These are phyloP conservation scores for Alternaria consortialis DNA, from an alignment of 2,329 filamentous ascomycete genomes.

Conservation along the genomic window DNA sequence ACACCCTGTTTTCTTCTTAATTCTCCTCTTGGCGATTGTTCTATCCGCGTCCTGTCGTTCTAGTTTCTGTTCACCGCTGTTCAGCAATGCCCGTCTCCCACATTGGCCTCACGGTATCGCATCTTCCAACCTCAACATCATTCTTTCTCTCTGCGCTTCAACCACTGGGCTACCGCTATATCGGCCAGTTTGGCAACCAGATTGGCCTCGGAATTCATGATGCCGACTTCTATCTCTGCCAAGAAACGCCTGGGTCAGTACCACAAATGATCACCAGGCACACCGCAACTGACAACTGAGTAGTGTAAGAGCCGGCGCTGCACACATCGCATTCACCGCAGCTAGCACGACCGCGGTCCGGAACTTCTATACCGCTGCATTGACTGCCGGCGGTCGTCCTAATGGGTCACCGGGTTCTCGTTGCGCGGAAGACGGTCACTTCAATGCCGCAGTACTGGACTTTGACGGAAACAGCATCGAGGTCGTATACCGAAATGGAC, in stretches of 20 bases:
- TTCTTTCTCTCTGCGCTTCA: constrained; percentile 85
- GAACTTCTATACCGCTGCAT: constrained; percentile 74
- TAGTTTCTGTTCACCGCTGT: constrained; percentile 23
- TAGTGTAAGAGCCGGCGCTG: constrained; percentile 61
- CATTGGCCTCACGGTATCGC: constrained; percentile 73
- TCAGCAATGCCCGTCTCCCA: constrained; percentile 67
- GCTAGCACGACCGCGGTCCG: constrained; percentile 71
- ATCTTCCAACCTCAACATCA: constrained; percentile 80
- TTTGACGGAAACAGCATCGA: constrained; percentile 87
- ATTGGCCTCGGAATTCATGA: constrained; percentile 68
- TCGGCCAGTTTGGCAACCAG: constrained; percentile 68
- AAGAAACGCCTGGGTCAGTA: constrained; percentile 66
- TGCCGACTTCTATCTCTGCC: constrained; percentile 71
- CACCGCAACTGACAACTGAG: constrained; percentile 31
- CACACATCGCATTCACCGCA: constrained; percentile 74
- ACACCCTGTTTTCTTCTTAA: constrained; percentile 15
- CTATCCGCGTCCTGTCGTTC: constrained; percentile 25
- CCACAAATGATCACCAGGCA: constrained; percentile 23
- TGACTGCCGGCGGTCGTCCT: constrained; percentile 70
- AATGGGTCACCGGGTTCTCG: constrained; percentile 65
- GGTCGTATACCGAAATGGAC: constrained; percentile 68
- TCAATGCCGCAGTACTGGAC: constrained; percentile 74
- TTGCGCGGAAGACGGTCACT: constrained; percentile 63
- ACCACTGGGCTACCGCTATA: constrained; percentile 77
- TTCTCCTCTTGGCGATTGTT: constrained; percentile 13